A percentile compares a stretch with the other conserved stretches of the same genome.
phyloP scores from a whole-genome alignment of 2,329 filamentous ascomycete genomes.

The Aureobasidium sp. region DNA sequence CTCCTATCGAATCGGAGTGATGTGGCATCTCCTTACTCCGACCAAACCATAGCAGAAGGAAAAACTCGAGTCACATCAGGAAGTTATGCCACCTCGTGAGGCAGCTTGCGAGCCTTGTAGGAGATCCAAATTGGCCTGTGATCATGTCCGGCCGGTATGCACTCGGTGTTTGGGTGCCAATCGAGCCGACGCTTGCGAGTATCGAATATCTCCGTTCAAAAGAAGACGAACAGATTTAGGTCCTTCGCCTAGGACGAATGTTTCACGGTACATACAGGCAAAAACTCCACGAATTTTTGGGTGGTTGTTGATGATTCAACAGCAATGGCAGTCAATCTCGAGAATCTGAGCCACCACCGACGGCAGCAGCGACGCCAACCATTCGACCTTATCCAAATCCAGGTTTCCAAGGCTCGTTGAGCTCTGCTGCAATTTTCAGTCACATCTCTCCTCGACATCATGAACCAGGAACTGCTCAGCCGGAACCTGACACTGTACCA shows the following conservation, averaged over 20 bases:
- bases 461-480: not conserved
- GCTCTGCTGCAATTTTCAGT: constrained; percentile 26
- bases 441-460: constrained; percentile 18
- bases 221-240: constrained; percentile 14
- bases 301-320: not conserved
- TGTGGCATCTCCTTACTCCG: not conserved
- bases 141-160: constrained; percentile 22
- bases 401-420: constrained; percentile 26
- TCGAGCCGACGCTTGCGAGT: constrained; percentile 19
- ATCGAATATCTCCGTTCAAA: constrained; percentile 24
- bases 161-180: constrained; percentile 20
- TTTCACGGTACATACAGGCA: not conserved
- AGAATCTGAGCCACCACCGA: constrained; percentile 6
- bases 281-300: not conserved
- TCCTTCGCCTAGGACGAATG: not conserved
- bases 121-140: constrained; percentile 23
- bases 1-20: constrained; percentile 5
- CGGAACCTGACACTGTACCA: constrained; percentile 13
- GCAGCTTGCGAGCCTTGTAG: constrained; percentile 25
- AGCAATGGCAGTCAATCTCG: constrained; percentile 10
- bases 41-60: not conserved
- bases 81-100: constrained; percentile 6
- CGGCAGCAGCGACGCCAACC: constrained; percentile 12
- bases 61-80: not conserved
- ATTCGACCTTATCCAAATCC: constrained; percentile 25